phyloP scores from a whole-genome alignment of 2,329 filamentous ascomycete genomes.

The Cordyceps cicadae region DNA sequence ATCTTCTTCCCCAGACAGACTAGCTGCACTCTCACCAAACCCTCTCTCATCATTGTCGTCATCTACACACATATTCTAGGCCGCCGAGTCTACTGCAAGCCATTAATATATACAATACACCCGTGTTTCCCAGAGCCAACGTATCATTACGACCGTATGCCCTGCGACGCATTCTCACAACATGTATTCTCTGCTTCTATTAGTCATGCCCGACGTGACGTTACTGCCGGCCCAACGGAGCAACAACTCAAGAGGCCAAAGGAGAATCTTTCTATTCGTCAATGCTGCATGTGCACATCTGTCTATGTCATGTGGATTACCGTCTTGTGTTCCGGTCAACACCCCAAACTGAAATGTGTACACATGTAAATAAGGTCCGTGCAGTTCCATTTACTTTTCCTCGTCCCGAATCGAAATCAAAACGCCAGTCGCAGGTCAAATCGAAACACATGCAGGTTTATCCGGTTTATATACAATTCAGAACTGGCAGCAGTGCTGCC shows the following conservation, averaged over 20 bases:
- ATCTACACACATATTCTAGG: neutral
- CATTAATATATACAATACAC: neutral
- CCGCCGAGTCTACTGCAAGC: neutral
- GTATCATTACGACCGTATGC: neutral
- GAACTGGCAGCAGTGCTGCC: neutral
- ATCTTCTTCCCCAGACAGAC: neutral
- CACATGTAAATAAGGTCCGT: neutral
- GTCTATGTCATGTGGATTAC: neutral
- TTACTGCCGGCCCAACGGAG: too few relatives aligned
- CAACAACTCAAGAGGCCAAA: neutral
- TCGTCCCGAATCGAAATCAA: neutral
- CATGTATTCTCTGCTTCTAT: too few relatives aligned
- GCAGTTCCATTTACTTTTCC: neutral
- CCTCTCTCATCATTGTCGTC: neutral
- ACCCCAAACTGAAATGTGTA: neutral
- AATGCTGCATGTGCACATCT: neutral
- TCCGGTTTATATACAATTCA: constrained; percentile 4
- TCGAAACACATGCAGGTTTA: neutral
- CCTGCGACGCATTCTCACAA: neutral
- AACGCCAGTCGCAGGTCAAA: neutral
- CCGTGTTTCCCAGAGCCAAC: neutral
- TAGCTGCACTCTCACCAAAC: neutral
- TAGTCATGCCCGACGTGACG: too few relatives aligned
- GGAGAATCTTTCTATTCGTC: neutral
- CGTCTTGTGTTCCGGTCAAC: constrained; percentile 2